Evolutionary conservation across 768 basidiomycete genomes (phyloP), one percentile per base, ranked within the genome.

Genomic region (Leucocoprinus birnbaumii): DNA sequence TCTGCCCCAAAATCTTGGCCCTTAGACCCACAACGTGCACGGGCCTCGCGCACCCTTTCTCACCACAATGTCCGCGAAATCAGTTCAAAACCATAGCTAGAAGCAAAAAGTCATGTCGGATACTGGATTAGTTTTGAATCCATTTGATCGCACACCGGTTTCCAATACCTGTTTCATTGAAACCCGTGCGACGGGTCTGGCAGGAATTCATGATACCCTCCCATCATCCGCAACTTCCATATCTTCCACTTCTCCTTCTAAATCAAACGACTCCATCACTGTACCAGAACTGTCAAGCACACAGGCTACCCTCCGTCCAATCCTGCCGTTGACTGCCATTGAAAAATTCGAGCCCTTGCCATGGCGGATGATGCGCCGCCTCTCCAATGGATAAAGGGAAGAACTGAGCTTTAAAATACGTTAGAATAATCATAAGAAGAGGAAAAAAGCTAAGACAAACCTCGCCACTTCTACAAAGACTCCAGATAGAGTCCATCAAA

Each of bases 261-360:
- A 74, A 75, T 92, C 90, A 62, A 91, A 73, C 43, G 85, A 77
- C 72, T 92, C 87, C 77, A 92, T 65, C 55, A 70, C 72, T 59
- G 73, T 76, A 59, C 88, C 89, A 51, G 75, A 74, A 55, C 68
- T 71, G 66, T 88, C 88, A 65, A 91, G 67, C 53, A 91, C 79
- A 67, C 90, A 89, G 5, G 83, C 88, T 49, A 91, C 84, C 63
- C 87, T 75, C 63, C 90, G 84, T 53, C 88, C 87, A 8, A 69
- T 73, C 66, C 85, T 75, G 59, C 91, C 90, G 66, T 93, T 93
- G 66, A 90, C 76, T 50, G 87, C 83, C 62, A 91, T 69, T 50
- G 76, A 78, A 54, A 84, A 80, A 24, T 68, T 69, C 57, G 83
- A 85, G 61, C 66, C 63, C 63, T 68, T 75, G 69, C 80, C 80